Conservation (phyloP, 345 rosid species). For the Corchorus olitorius region DNA sequence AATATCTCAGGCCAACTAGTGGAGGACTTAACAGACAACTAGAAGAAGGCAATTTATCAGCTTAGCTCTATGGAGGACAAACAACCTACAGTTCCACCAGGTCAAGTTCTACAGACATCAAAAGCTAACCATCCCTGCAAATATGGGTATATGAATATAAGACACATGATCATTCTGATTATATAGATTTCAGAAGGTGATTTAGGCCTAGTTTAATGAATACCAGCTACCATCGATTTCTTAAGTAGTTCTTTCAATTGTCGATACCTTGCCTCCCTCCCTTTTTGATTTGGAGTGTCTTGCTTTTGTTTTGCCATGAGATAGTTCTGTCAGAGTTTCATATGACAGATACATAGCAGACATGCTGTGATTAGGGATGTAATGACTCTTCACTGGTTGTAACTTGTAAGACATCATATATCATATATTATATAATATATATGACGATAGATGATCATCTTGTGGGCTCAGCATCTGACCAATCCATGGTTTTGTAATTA, state of each 20-base stretch:
- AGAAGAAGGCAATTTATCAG: conserved; percentile 25
- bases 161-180: background rate
- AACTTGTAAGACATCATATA: background rate
- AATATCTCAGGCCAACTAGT: conserved; percentile 32
- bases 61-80: conserved; percentile 12
- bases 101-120: conserved; percentile 1
- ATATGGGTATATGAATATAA: background rate
- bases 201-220: background rate
- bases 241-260: background rate
- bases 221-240: background rate
- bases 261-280: background rate
- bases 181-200: background rate
- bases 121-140: background rate
- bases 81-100: conserved; percentile 1
- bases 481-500: no score
- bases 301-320: background rate
- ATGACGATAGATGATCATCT: no score
- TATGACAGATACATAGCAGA: background rate
- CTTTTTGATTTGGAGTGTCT: background rate
- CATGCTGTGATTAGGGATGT: background rate
- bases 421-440: background rate
- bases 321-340: background rate
- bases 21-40: conserved; percentile 27
- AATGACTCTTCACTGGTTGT: background rate
- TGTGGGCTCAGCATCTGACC: no score